Evolutionary conservation across 371 early-diverging fungal species (phyloP).

Genomic region (Lichtheimia ornata): DNA sequence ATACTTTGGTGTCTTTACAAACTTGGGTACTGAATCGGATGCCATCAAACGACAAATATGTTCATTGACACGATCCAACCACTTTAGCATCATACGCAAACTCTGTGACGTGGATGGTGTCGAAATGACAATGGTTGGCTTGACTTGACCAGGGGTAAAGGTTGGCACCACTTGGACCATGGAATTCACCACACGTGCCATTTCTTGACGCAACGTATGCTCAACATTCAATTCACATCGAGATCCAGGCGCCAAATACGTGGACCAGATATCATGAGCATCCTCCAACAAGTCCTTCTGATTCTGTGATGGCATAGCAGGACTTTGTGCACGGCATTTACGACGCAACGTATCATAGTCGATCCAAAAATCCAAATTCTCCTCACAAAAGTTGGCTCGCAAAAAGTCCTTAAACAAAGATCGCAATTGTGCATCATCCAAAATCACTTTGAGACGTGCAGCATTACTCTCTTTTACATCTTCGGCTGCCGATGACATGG

Average conservation of each 20-base stretch:
- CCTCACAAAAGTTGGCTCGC: conserved; percentile 70
- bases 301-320: conserved; percentile 31
- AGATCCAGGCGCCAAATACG: conserved; percentile 59
- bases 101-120: conserved; percentile 41
- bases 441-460: conserved; percentile 55
- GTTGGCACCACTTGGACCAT: conserved; percentile 45
- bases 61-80: conserved; percentile 67
- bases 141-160: conserved; percentile 33
- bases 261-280: conserved; percentile 62
- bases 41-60: conserved; percentile 79
- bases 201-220: conserved; percentile 47
- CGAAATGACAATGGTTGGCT: conserved; percentile 42
- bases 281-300: conserved; percentile 55
- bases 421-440: conserved; percentile 58
- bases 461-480: conserved; percentile 24
- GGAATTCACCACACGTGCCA: conserved; percentile 47
- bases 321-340: conserved; percentile 39
- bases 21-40: conserved; percentile 81
- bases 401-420: conserved; percentile 68
- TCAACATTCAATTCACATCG: conserved; percentile 64
- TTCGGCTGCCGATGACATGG: neutral
- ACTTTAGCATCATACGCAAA: conserved; percentile 47
- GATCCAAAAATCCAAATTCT: conserved; percentile 72
- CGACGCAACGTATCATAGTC: conserved; percentile 51
- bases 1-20: conserved; percentile 70